phyloP scores from a whole-genome alignment of 192 early-diverging fungal species.

The Coemansia sp. region DNA sequence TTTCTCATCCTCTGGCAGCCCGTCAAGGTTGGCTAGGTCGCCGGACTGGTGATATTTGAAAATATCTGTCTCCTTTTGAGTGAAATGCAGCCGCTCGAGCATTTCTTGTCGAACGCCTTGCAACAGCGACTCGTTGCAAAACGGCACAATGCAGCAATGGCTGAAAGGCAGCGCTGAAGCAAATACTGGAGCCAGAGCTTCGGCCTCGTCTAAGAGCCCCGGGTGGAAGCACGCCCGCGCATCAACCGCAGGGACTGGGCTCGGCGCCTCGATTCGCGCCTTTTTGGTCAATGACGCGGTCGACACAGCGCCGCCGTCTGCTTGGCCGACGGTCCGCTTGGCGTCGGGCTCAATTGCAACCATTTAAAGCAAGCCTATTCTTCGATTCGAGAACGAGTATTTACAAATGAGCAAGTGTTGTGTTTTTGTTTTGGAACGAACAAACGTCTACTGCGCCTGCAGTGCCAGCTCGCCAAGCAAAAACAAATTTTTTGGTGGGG shows the following conservation, averaged over 20 bases:
- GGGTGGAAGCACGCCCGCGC: constrained; percentile 17
- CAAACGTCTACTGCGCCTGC: no score
- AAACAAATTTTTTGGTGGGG: no score
- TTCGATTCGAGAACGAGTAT: no score
- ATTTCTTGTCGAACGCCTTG: constrained; percentile 64
- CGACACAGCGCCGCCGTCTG: neutral
- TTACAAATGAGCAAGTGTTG: no score
- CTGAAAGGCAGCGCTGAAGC: constrained; percentile 55
- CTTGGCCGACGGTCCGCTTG: constrained; percentile 1
- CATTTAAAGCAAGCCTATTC: no score
- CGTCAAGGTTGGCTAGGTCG: constrained; percentile 79
- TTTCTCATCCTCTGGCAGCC: constrained; percentile 57
- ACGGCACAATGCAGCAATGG: constrained; percentile 59
- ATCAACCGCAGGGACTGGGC: neutral
- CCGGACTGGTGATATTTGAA: constrained; percentile 79
- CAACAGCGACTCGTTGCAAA: constrained; percentile 60
- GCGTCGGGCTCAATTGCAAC: constrained; percentile 1
- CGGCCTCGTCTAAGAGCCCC: constrained; percentile 23
- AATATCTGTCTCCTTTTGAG: constrained; percentile 82
- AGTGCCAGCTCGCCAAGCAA: no score
- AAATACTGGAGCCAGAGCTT: constrained; percentile 9
- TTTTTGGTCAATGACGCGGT: neutral
- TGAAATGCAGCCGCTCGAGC: constrained; percentile 59
- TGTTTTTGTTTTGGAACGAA: no score
- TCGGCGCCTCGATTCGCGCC: neutral